Conservation (phyloP, 164 flowering plant genomes). For the Amborella trichopoda region DNA sequence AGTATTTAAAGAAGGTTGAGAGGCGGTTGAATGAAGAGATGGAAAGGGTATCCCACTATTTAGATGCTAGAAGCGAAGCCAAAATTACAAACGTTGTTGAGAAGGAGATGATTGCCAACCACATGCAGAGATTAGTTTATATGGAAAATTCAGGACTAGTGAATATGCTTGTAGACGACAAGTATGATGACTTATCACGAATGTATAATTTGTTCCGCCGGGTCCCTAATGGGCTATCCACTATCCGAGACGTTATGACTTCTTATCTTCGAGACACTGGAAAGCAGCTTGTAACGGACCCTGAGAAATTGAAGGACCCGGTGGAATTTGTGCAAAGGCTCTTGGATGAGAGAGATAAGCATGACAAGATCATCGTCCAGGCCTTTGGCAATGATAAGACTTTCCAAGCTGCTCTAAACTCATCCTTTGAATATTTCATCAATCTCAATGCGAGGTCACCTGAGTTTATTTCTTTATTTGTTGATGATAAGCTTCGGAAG, state of each 20-base stretch:
- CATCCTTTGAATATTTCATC: conserved; percentile 84
- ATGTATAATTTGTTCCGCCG: conserved; percentile 77
- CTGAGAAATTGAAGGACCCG: conserved; percentile 81
- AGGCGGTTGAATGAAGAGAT: conserved; percentile 74
- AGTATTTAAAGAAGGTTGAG: conserved; percentile 72
- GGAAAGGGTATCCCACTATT: conserved; percentile 70
- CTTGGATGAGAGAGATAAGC: conserved; percentile 72
- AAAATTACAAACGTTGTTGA: conserved; percentile 85
- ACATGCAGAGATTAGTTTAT: conserved; percentile 79
- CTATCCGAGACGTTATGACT: conserved; percentile 78
- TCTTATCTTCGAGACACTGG: conserved; percentile 78
- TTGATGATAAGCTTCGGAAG: conserved; percentile 58
- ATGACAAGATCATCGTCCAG: conserved; percentile 55
- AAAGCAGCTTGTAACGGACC: conserved; percentile 80
- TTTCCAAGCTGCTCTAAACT: conserved; percentile 87
- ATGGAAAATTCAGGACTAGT: conserved; percentile 96
- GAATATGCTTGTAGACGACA: conserved; percentile 84
- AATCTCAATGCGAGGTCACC: conserved; percentile 80
- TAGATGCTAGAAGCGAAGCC: conserved; percentile 55
- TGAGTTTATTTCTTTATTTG: conserved; percentile 54
- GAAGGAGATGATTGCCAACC: conserved; percentile 90
- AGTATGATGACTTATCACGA: conserved; percentile 75
- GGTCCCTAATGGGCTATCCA: conserved; percentile 62
- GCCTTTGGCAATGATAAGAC: conserved; percentile 79
- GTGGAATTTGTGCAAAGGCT: conserved; percentile 91